Percentiles rank a stretch among this genome's conserved stretches.
These are phyloP conservation scores for Adenanthera pavonina DNA, from an alignment of 306 rosid species.

Conservation along the genomic window DNA sequence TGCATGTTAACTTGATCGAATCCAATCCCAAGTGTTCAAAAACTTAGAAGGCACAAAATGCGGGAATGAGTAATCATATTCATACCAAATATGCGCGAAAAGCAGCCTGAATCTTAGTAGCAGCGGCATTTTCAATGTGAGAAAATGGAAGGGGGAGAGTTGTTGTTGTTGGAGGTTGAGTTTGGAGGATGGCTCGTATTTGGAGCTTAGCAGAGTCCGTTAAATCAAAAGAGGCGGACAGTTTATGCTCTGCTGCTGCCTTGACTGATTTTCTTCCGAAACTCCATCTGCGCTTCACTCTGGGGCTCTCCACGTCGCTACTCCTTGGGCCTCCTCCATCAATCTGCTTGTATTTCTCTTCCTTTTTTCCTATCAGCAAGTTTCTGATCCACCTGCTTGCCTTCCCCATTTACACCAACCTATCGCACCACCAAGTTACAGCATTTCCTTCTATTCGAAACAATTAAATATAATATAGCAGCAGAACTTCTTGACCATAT, in stretches of 20 bases:
- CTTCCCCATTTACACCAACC: slow-evolving; percentile 64
- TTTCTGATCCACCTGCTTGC: slow-evolving; percentile 82
- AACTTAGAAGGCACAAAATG: not conserved
- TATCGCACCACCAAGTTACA: not conserved
- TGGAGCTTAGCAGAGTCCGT: slow-evolving; percentile 46
- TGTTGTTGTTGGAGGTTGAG: slow-evolving; percentile 28
- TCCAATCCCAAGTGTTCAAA: not conserved
- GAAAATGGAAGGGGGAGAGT: slow-evolving; percentile 22
- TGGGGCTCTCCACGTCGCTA: slow-evolving; percentile 39
- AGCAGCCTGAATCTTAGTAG: slow-evolving; percentile 77
- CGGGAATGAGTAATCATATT: not conserved
- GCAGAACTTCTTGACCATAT: slow-evolving; percentile 13
- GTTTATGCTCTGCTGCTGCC: slow-evolving; percentile 42
- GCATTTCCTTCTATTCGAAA: not conserved
- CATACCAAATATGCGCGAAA: slow-evolving; percentile 81
- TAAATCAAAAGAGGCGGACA: slow-evolving; percentile 60
- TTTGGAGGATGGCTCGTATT: slow-evolving; percentile 43
- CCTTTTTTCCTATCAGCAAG: slow-evolving; percentile 73
- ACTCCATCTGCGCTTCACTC: slow-evolving; percentile 79
- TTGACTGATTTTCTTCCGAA: slow-evolving; percentile 59
- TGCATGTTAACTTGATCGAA: not conserved
- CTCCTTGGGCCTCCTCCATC: slow-evolving; percentile 7
- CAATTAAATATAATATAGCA: not conserved
- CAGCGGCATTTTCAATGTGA: slow-evolving; percentile 52
- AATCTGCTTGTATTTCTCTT: slow-evolving; percentile 52